Evolutionary conservation across 2,329 filamentous ascomycete species (phyloP), one percentile per base, ranked within the genome.

Genomic region (Elsinoe fawcettii): DNA sequence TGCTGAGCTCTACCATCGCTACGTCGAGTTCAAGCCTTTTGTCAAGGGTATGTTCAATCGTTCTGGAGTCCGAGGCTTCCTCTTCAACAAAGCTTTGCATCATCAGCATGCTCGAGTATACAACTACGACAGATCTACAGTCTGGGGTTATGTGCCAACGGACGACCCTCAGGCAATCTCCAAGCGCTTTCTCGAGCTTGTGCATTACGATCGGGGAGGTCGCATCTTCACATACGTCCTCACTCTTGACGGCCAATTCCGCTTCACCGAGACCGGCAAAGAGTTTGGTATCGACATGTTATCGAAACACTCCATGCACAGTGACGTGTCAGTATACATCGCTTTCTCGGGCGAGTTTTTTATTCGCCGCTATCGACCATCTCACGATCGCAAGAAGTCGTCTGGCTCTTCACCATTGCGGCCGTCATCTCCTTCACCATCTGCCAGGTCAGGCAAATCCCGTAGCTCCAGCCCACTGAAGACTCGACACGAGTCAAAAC

Each of bases 221-320:
- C 84, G 90, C 11, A 83, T 95, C 58, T 96, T 93, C 67, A 97
- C 92, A 20, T 97, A 96, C 64, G 86, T 96, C 23, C 76, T 97
- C 20, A 95, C 90, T 0, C 79, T 96, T 5, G 92, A 97, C 66
- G 87, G 86, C 4, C 78, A 92, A 55, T 81, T 95, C 67, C 86
- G 90, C 46, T 96, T 96, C 72, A 96, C 92, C 1, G 92, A 96
- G 71, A 97, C 92, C 0, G 92, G 92, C 27, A 93, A 93, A 65
- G 91, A 96, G 66, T 96, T 96, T 59, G 90, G 91, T 55, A 90
- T 97, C 65, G 92, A 96, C 72, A 77, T 96, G 70, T 74, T 97
- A 65, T 90, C 86, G 70, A 97, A 97, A 70, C 92, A 97, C 71
- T 95, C 90, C 39, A 96, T 97, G 90, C 92, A 97, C 74, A 92